phyloP scores from a whole-genome alignment of 2,329 filamentous ascomycete species.

The Trichoderma citrinoviride region DNA sequence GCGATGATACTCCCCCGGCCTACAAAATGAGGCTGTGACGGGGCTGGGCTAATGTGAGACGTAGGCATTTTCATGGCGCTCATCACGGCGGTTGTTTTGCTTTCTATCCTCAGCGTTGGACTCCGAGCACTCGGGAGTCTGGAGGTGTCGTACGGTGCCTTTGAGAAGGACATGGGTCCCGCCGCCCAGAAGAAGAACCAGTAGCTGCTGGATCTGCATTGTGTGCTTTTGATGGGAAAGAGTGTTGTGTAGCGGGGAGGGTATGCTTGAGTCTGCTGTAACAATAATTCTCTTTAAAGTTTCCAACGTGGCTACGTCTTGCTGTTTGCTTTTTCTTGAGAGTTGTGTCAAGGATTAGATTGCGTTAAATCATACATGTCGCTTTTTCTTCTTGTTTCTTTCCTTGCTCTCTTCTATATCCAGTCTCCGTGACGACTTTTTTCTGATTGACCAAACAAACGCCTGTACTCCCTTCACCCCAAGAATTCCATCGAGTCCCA shows the following conservation, averaged over 20 bases:
- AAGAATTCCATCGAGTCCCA: background rate
- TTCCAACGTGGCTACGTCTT: constrained; percentile 5
- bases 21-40: too few relatives aligned
- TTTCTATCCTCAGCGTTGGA: constrained; percentile 76
- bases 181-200: constrained; percentile 74
- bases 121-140: constrained; percentile 74
- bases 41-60: constrained; percentile 19
- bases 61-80: constrained; percentile 87
- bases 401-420: background rate
- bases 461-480: constrained; percentile 8
- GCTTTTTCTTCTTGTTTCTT: background rate
- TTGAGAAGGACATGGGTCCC: constrained; percentile 95
- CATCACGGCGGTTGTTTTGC: constrained; percentile 65
- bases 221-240: background rate
- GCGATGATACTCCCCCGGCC: background rate
- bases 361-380: background rate
- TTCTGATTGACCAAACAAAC: constrained; percentile 3
- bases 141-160: constrained; percentile 88
- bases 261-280: constrained; percentile 21
- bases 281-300: constrained; percentile 2
- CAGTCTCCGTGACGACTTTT: background rate
- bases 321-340: background rate
- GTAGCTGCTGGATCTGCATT: constrained; percentile 25
- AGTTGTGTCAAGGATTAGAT: background rate
- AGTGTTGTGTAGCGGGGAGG: constrained; percentile 1